Base-by-base conservation (phyloP, 805 yeast species). In the Pichia manshurica region DNA sequence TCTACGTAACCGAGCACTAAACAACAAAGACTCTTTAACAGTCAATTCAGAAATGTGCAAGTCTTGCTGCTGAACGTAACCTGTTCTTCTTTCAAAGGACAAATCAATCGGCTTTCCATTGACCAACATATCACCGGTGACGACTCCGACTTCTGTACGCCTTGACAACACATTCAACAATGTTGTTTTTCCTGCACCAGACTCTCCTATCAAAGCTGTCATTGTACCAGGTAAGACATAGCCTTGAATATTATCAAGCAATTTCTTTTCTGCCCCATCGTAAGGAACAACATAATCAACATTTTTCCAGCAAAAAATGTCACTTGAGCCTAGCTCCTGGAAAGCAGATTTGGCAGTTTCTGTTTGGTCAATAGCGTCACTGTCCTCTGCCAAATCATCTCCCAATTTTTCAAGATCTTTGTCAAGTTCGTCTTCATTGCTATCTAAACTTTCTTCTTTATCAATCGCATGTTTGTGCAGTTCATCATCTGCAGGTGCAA, bases 111-210 rank as follows among this genome's bases (percentile, higher is more conserved):
- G 70, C 21, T 64, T 65, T 50, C 82, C 82, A 57, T 78, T 75
- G 19, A 78, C 78, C 49, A 77, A 57, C 73, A 75, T 72, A 50
- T 73, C 79, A 53, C 83, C 82, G 10, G 81, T 74, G 23, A 78
- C 66, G 42, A 74, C 71, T 52, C 82, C 83, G 46, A 70, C 65
- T 42, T 73, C 73, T 37, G 71, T 65, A 58, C 84, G 67, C 56
- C 73, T 74, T 39, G 81, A 73, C 50, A 78, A 61, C 31, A 73
- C 73, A 56, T 78, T 78, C 49, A 78, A 66, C 44, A 78, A 62
- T 5, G 84, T 78, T 0, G 83, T 78, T 59, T 78, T 78, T 56
- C 83, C 84, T 17, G 83, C 83, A 53, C 84, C 84, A 2, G 82
- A 76, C 56, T 76, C 82, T 49, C 84, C 84, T 81, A 78, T 78